Conservation (phyloP, 2,329 filamentous ascomycete species). For the Waltergamsia citrina region DNA sequence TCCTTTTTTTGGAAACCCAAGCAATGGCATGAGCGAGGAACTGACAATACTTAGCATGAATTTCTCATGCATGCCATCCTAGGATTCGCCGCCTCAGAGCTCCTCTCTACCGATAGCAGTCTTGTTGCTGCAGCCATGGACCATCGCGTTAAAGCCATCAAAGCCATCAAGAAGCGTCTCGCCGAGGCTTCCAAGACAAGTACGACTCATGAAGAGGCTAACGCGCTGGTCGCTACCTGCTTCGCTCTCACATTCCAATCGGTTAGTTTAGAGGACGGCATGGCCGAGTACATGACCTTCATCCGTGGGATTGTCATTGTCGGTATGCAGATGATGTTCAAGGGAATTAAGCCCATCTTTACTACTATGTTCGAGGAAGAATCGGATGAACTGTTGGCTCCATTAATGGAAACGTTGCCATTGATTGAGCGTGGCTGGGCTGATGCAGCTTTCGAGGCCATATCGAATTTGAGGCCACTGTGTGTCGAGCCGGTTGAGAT, state of each 20-base stretch:
- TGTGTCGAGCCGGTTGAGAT: conserved; percentile 31
- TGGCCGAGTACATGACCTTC: conserved; percentile 53
- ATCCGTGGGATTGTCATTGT: conserved; percentile 47
- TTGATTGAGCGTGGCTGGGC: conserved; percentile 33
- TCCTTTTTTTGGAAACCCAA: no score
- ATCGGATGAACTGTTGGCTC: conserved; percentile 29
- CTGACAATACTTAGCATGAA: no score
- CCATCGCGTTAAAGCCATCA: conserved; percentile 57
- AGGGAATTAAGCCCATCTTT: conserved; percentile 40
- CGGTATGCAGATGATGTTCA: conserved; percentile 41
- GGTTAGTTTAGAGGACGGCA: conserved; percentile 44
- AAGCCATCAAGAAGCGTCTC: conserved; percentile 48
- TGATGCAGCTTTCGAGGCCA: conserved; percentile 33
- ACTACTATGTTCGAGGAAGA: conserved; percentile 32
- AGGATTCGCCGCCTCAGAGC: conserved; percentile 57
- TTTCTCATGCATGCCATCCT: conserved; percentile 65
- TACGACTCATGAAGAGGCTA: conserved; percentile 41
- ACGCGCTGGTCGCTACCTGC: conserved; percentile 49
- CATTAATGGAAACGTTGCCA: conserved; percentile 34
- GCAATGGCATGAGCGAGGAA: no score
- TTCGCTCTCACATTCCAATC: conserved; percentile 52
- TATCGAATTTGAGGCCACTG: conserved; percentile 32
- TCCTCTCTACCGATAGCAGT: conserved; percentile 39
- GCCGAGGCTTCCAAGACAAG: conserved; percentile 27
- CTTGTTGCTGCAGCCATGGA: conserved; percentile 49